These are phyloP conservation scores for Wallacemonas sp. DNA, from an alignment of 208 protist species.

Conservation along the genomic window DNA sequence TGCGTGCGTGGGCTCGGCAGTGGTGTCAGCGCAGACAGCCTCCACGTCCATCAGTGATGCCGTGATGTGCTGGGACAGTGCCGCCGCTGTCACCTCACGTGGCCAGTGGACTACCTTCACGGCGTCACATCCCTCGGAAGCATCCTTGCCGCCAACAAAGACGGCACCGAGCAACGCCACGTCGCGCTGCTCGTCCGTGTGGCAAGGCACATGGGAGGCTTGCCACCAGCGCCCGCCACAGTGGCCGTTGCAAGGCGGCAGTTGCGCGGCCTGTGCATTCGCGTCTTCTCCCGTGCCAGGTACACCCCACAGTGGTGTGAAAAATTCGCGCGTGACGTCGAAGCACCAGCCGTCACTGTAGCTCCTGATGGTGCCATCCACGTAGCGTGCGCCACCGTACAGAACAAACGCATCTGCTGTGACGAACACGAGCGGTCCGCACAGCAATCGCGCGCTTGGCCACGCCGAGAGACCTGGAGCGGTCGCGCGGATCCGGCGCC, in stretches of 20 bases:
- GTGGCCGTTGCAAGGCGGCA: slow-evolving; percentile 14
- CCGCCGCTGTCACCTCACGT: too few species aligned
- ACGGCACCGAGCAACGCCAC: slow-evolving; percentile 22
- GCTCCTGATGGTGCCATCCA: slow-evolving; percentile 43
- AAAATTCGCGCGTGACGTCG: slow-evolving; percentile 6
- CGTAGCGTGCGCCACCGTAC: slow-evolving; percentile 70
- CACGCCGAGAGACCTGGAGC: not conserved
- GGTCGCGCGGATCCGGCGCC: slow-evolving; percentile 21
- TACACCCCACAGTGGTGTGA: slow-evolving; percentile 20
- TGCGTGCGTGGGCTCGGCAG: slow-evolving; percentile 7
- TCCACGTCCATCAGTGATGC: not conserved
- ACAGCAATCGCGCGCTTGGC: slow-evolving; percentile 47
- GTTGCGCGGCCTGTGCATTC: not conserved
- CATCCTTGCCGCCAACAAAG: slow-evolving; percentile 72
- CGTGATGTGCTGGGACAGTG: too few species aligned
- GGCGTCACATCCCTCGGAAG: slow-evolving; percentile 50
- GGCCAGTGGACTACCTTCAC: slow-evolving; percentile 33
- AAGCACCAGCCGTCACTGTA: slow-evolving; percentile 48
- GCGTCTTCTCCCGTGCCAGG: not conserved
- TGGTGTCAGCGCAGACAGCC: not conserved
- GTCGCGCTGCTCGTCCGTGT: slow-evolving; percentile 41
- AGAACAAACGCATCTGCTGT: slow-evolving; percentile 30
- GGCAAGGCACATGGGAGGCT: slow-evolving; percentile 9
- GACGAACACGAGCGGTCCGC: slow-evolving; percentile 43
- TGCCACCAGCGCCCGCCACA: not conserved